Conservation (phyloP, 257 asterid genomes). For the Primulina tabacum region DNA sequence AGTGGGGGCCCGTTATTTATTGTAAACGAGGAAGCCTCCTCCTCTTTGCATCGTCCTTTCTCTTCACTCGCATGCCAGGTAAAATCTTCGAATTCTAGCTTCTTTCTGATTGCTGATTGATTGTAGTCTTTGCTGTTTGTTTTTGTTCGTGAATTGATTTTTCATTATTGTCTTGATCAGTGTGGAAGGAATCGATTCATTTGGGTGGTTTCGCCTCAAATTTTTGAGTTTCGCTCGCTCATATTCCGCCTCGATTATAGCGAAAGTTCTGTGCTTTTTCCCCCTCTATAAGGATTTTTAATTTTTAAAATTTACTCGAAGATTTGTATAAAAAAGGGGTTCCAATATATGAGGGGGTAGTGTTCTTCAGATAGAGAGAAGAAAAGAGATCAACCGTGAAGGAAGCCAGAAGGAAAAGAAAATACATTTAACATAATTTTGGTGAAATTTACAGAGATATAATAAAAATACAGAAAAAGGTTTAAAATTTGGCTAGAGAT, state of each 20-base stretch:
- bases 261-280: constrained; percentile 14
- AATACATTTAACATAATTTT: constrained; percentile 2
- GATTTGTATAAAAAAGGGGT: constrained; percentile 25
- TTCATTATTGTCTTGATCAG: background rate
- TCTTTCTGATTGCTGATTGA: constrained; percentile 3
- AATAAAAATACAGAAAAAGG: background rate
- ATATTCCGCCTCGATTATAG: constrained; percentile 28
- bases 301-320: constrained; percentile 29
- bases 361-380: background rate
- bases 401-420: constrained; percentile 8
- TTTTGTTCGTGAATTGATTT: background rate
- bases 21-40: too few relatives aligned
- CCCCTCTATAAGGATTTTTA: background rate
- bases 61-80: constrained; percentile 27
- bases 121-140: background rate
- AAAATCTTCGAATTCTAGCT: constrained; percentile 33
- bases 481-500: constrained; percentile 31
- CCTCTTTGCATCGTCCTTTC: background rate
- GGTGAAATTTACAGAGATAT: background rate
- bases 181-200: constrained; percentile 7
- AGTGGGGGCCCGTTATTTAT: too few relatives aligned
- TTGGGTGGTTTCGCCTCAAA: constrained; percentile 24
- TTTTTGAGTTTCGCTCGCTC: constrained; percentile 27
- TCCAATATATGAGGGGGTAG: constrained; percentile 10
- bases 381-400: constrained; percentile 9